Conservation (phyloP, 106 monocot genomes). For the Phalaenopsis equestris region DNA sequence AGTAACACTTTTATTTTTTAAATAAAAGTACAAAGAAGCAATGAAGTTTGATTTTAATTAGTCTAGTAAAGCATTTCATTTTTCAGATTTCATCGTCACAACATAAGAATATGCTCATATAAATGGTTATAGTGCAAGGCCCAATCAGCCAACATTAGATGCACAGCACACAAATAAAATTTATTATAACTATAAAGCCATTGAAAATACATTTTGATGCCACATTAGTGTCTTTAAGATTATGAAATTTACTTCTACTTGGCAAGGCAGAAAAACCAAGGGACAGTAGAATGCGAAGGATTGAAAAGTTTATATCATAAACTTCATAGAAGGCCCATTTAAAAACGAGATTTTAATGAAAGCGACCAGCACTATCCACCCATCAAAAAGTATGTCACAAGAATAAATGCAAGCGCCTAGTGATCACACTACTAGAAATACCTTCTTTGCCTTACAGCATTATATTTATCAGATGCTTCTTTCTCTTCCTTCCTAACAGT, state of each 20-base stretch:
- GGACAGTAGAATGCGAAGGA: neutral
- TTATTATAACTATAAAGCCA: neutral
- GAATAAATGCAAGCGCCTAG: neutral
- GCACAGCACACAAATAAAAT: neutral
- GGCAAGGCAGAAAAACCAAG: neutral
- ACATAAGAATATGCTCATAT: neutral
- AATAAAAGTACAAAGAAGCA: neutral
- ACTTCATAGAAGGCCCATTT: neutral
- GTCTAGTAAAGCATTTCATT: neutral
- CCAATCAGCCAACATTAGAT: neutral
- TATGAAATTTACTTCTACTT: neutral
- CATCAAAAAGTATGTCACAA: neutral
- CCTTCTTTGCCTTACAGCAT: slow-evolving; percentile 81
- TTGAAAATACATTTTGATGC: neutral
- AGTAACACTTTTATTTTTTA: neutral
- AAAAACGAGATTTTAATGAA: neutral
- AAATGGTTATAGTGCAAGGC: neutral
- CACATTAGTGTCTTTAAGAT: neutral
- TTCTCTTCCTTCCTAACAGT: slow-evolving; percentile 72
- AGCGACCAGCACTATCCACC: neutral
- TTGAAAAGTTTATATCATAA: neutral
- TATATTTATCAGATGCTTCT: slow-evolving; percentile 80
- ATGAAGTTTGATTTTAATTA: neutral
- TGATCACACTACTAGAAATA: slow-evolving; percentile 14
- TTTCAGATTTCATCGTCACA: neutral